Evolutionary conservation across 441 rosid genomes (phyloP).

Genomic region (Brassica balearica): DNA sequence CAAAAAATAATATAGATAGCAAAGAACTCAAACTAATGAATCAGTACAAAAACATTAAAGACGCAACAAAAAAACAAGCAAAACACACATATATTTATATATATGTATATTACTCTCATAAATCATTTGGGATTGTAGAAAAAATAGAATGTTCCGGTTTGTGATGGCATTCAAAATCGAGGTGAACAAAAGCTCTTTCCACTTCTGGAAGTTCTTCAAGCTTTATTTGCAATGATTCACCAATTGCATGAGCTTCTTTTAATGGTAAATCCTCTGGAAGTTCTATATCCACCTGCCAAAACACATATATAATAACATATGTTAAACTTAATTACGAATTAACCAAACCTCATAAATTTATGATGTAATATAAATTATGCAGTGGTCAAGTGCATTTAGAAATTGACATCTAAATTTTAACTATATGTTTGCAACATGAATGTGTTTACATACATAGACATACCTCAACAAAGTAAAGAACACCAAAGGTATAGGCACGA

Average conservation of each 20-base stretch:
- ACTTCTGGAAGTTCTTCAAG: conserved; percentile 83
- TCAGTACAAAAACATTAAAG: neutral
- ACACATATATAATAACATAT: neutral
- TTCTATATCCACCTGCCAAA: conserved; percentile 79
- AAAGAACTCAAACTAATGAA: conserved; percentile 1
- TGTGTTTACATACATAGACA: conserved; percentile 1
- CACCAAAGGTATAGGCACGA: conserved; percentile 84
- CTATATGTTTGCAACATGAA: conserved; percentile 1
- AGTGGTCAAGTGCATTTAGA: neutral
- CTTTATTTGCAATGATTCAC: conserved; percentile 79
- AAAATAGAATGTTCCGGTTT: conserved; percentile 85
- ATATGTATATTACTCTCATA: conserved; percentile 21
- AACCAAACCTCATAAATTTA: neutral
- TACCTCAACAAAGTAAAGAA: conserved; percentile 85
- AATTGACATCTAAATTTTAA: neutral
- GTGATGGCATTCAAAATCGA: conserved; percentile 85
- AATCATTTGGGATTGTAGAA: conserved; percentile 63
- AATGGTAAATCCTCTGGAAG: conserved; percentile 81
- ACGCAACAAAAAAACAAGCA: neutral
- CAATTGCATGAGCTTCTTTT: conserved; percentile 78
- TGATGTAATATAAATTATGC: neutral
- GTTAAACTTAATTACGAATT: neutral
- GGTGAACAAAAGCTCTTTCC: conserved; percentile 88
- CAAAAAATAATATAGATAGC: neutral
- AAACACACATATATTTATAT: conserved; percentile 20